phyloP scores from a whole-genome alignment of 306 rosid genomes.

The Dalbergia cochinchinensis region DNA sequence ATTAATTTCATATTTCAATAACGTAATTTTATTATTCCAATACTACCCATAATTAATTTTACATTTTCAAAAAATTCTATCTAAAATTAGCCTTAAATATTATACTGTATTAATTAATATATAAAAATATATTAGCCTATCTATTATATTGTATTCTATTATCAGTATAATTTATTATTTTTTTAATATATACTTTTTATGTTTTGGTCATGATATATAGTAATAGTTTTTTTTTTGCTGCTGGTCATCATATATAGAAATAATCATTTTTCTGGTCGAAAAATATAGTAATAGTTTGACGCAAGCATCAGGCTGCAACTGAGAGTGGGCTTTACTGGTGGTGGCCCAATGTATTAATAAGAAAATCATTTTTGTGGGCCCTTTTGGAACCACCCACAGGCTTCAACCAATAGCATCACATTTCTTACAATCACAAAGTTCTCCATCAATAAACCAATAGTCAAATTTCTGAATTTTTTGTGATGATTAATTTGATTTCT shows the following conservation, averaged over 20 bases:
- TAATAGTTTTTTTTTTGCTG: no score
- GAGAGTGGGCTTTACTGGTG: background rate
- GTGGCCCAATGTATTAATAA: background rate
- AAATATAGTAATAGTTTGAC: background rate
- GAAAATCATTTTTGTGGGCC: background rate
- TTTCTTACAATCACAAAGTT: background rate
- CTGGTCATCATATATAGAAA: background rate
- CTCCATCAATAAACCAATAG: background rate
- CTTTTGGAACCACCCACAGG: background rate
- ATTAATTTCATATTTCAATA: no score
- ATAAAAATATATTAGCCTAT: no score
- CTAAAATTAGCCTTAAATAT: no score
- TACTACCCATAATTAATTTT: no score
- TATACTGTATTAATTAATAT: no score
- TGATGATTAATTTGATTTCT: background rate
- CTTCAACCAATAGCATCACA: background rate
- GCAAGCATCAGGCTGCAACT: background rate
- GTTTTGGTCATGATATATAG: no score
- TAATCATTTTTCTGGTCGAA: background rate
- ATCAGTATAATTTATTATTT: no score
- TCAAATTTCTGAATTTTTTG: background rate
- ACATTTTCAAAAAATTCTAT: no score
- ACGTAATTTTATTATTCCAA: no score
- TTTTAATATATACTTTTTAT: no score
- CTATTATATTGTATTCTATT: no score